Base-by-base conservation (phyloP, 305 asterid species). In the Rubia tinctorum region DNA sequence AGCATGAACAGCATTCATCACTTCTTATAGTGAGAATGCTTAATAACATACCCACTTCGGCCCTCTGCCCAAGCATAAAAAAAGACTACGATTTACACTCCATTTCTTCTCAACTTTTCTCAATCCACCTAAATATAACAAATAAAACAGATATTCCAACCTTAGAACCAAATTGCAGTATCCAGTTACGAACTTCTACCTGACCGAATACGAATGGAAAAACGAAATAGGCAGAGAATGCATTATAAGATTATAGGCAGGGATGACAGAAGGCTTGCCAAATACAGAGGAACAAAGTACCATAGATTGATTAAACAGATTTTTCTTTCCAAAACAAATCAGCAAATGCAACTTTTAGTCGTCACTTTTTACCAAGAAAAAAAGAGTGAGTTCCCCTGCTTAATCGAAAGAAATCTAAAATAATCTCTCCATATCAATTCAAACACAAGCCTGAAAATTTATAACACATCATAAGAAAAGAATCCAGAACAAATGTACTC, bases 351-450 rank as follows among this genome's bases (percentile, higher is more conserved):
- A 2, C 18, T 14, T 18, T 66, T 8, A 17, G 17, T 6, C 65
- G 9, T 22, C 8, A 12, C 7, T 23, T 59, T 44, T 74, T 75
- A 93, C 97, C 98, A 82, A 84, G 83, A 77, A 86, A 87, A 87
- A 76, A 94, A 94, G 49, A 94, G 88, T 72, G 94, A 85, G 84
- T 90, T 90, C 63, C 91, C 96, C 75, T 75, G 86, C 85, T 90
- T 91, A 82, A 91, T 87, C 17, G 99, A 91, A 42, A 94, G 87
- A 81, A 91, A 94, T 74, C 90, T 82, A 82, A 94, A 91, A 89
- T 94, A 94, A 82, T 94, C 98, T 82, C 97, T 91, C 98, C 98
- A 94, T 73, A 91, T 84, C 83, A 94, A 85, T 77, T 94, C 99
- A 74, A 94, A 94, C 83, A 94, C 83, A 77, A 94, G 95, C 97